Percentiles rank a stretch among this genome's conserved stretches.
Evolutionary conservation across 1,284 basidiomycete species (phyloP).

Genomic region (Fistulinella cinereoalba): DNA sequence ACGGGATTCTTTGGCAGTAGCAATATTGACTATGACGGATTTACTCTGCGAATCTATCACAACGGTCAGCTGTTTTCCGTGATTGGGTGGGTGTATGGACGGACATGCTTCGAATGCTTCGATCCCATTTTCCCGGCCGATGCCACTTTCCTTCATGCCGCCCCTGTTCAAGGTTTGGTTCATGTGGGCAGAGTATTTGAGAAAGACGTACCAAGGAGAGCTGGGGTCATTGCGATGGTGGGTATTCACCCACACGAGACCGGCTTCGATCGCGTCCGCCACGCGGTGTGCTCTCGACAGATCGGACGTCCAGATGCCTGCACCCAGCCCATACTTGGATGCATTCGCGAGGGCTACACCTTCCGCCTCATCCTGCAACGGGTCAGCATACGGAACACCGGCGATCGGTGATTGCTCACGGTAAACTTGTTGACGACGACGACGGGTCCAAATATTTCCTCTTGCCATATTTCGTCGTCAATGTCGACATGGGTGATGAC

Average conservation of each 20-base stretch:
- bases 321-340: slow-evolving; percentile 76
- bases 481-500: slow-evolving; percentile 58
- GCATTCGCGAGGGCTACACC: slow-evolving; percentile 69
- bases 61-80: slow-evolving; percentile 6
- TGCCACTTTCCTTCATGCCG: slow-evolving; percentile 82
- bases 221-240: slow-evolving; percentile 86
- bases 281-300: slow-evolving; percentile 71
- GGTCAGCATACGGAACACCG: not conserved
- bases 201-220: slow-evolving; percentile 66
- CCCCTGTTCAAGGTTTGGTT: slow-evolving; percentile 49
- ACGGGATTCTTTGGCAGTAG: slow-evolving; percentile 55
- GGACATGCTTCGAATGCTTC: slow-evolving; percentile 75
- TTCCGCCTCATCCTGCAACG: slow-evolving; percentile 55
- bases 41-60: slow-evolving; percentile 74
- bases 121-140: slow-evolving; percentile 77
- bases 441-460: slow-evolving; percentile 81
- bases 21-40: slow-evolving; percentile 70
- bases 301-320: slow-evolving; percentile 76
- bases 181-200: not conserved
- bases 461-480: slow-evolving; percentile 69
- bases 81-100: slow-evolving; percentile 22
- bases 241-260: slow-evolving; percentile 82
- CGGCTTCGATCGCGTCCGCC: slow-evolving; percentile 63
- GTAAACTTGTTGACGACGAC: slow-evolving; percentile 65
- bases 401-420: slow-evolving; percentile 37